phyloP scores from a whole-genome alignment of 441 rosid species.

The Gossypium laxum region DNA sequence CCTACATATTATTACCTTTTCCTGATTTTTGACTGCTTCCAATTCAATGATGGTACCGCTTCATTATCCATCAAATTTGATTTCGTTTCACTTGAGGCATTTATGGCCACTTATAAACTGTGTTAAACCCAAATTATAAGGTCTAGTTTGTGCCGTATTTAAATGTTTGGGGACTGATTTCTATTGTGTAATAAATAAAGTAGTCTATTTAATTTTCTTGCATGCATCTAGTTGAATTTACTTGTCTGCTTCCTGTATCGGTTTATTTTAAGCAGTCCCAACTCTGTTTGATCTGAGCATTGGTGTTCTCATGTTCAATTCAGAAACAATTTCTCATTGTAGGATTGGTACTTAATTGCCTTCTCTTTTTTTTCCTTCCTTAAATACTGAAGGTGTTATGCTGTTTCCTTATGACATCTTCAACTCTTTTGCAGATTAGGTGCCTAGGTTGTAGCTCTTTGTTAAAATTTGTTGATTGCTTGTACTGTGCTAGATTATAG shows the following conservation, averaged over 20 bases:
- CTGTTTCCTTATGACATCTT: conserved; percentile 1
- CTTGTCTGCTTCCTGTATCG: background rate
- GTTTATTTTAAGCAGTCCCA: background rate
- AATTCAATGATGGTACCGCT: background rate
- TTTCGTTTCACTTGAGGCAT: background rate
- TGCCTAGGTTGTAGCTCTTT: background rate
- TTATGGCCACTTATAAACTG: background rate
- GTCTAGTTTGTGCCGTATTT: background rate
- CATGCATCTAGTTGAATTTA: background rate
- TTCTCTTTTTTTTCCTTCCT: background rate
- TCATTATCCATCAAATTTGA: background rate
- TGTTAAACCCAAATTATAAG: background rate
- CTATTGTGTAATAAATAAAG: background rate
- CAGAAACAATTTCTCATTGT: background rate
- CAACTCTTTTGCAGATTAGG: background rate
- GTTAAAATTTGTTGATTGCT: conserved; percentile 2
- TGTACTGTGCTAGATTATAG: background rate
- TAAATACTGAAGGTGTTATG: background rate
- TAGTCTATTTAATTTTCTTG: background rate
- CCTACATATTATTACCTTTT: conserved; percentile 5
- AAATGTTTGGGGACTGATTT: background rate
- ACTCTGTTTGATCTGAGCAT: background rate
- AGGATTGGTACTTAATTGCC: background rate
- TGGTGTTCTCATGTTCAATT: background rate
- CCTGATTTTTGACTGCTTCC: conserved; percentile 4